Evolutionary conservation across 495 filamentous ascomycete species (phyloP).

Genomic region (Xylaria venustula): DNA sequence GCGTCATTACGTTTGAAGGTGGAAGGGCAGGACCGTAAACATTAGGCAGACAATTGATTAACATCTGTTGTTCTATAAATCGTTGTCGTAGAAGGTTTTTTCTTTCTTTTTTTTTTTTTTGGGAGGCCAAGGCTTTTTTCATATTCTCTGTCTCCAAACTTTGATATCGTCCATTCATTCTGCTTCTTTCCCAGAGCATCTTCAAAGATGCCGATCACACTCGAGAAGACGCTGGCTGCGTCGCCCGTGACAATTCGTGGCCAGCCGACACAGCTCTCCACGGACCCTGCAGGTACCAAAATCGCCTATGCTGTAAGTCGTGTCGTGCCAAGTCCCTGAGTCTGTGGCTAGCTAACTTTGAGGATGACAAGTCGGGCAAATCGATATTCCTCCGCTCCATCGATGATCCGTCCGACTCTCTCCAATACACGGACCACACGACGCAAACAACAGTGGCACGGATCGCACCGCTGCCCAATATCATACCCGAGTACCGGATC

Average conservation of each 20-base stretch:
- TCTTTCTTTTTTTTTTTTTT: not conserved
- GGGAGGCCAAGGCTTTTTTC: too few relatives aligned
- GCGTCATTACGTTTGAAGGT: constrained; percentile 7
- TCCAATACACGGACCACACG: constrained; percentile 90
- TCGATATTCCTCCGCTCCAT: constrained; percentile 92
- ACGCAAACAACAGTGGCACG: constrained; percentile 84
- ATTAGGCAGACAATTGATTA: not conserved
- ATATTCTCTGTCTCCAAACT: too few relatives aligned
- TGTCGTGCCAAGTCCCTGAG: constrained; percentile 2
- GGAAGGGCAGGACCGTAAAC: not conserved
- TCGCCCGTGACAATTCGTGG: constrained; percentile 79
- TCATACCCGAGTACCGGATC: constrained; percentile 79
- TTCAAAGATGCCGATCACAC: constrained; percentile 47
- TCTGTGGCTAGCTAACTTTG: not conserved
- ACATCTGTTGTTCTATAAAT: not conserved
- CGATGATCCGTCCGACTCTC: constrained; percentile 76
- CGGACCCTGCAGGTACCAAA: constrained; percentile 86
- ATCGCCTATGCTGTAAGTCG: constrained; percentile 84
- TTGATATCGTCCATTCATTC: too few relatives aligned
- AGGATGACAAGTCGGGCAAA: constrained; percentile 72
- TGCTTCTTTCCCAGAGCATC: not conserved
- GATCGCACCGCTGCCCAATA: constrained; percentile 64
- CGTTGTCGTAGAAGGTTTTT: not conserved
- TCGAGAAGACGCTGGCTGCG: constrained; percentile 56
- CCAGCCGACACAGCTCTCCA: constrained; percentile 84